Evolutionary conservation across 345 rosid genomes (phyloP), one percentile per base, ranked within the genome.

Genomic region (Populus alba): DNA sequence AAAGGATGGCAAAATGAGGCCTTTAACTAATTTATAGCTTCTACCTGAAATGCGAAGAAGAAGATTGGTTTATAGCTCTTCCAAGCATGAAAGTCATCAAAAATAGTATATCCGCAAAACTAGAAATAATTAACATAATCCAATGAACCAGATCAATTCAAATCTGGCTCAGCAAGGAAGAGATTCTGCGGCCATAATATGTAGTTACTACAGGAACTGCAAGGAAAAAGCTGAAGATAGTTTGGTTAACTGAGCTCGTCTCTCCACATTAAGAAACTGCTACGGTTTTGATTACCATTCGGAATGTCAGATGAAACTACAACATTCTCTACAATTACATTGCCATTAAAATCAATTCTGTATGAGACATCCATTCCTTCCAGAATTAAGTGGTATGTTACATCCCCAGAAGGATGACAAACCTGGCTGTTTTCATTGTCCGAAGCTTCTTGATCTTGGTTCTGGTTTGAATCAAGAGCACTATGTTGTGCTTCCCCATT

Each of bases 311-410:
- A 63, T 70, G 88, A 81, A 62, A 82, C 62, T 29, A 41, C 43
- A 37, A 87, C 91, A 71, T 84, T 83, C 75, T 90, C 93, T 63
- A 90, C 93, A 23, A 86, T 73, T 23, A 93, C 91, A 87, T 88
- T 87, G 73, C 92, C 86, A 47, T 83, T 67, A 59, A 55, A 9
- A 77, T 89, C 86, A n/a, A 95, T 93, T 83, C 79, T 71, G 89
- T 95, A 95, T 6, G 91, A 87, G 80, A 93, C 83, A 78, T 93
- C 93, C 65, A 91, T 81, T 66, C 92, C 93, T 81, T 92, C 99
- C 87, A 93, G 82, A 75, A 86, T 67, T 75, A 93, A 86, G 85
- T 92, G 99, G 85, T 92, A 95, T 8, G 86, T 72, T 39, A 85
- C 77, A 43, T 79, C 57, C 12, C 68, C 81, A 1, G 82, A 71